Conservation (phyloP, 2,329 filamentous ascomycete species). For the Huntiella moniliformis region DNA sequence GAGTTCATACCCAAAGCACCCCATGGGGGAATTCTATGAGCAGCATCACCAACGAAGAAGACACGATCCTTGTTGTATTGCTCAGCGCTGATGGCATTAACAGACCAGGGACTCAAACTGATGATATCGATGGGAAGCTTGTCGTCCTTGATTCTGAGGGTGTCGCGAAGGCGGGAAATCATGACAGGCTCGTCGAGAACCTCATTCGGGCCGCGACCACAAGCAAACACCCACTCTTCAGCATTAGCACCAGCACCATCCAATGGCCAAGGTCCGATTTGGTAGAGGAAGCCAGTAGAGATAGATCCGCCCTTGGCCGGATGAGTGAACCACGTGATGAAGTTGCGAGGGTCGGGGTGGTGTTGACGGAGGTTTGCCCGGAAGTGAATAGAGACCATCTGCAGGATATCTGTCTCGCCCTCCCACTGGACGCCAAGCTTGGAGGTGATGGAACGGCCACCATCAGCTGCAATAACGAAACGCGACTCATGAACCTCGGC, state of each 20-base stretch:
- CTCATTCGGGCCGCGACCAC: conserved; percentile 1
- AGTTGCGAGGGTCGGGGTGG: conserved; percentile 6
- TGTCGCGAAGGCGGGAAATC: conserved; percentile 4
- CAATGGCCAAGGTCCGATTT: conserved; percentile 7
- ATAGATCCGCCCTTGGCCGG: conserved; percentile 7
- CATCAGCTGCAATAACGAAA: conserved; percentile 5
- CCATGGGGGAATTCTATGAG: conserved; percentile 19
- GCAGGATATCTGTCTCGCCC: conserved; percentile 5
- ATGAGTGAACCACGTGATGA: conserved; percentile 8
- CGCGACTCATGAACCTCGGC: neutral
- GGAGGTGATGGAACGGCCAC: conserved; percentile 2
- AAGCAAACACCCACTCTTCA: conserved; percentile 5
- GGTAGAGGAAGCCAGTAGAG: conserved; percentile 7
- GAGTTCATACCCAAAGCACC: conserved; percentile 18
- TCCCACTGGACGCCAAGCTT: conserved; percentile 6
- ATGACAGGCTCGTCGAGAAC: conserved; percentile 3
- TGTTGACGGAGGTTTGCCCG: conserved; percentile 1
- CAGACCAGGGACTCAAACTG: conserved; percentile 6
- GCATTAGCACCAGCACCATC: neutral
- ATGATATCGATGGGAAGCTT: conserved; percentile 2
- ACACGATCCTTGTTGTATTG: conserved; percentile 15
- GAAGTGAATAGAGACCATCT: conserved; percentile 8
- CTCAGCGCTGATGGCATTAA: conserved; percentile 7
- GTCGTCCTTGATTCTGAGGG: conserved; percentile 1
- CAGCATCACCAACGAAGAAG: conserved; percentile 19